phyloP scores from a whole-genome alignment of 2,329 filamentous ascomycete species.

The Graphiopsis chlorocephala region DNA sequence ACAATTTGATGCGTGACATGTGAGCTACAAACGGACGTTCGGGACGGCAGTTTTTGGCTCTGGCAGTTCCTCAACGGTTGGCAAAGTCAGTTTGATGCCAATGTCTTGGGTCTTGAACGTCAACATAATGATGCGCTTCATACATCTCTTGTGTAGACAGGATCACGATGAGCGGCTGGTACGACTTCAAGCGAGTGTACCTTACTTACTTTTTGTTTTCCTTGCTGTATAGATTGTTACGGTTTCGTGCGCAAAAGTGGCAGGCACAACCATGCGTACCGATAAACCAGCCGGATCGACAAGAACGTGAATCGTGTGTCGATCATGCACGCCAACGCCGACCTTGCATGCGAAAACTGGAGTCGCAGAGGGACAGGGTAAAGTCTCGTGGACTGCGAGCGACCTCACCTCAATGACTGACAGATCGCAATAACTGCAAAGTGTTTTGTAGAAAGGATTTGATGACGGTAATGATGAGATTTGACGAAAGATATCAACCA shows the following conservation, averaged over 20 bases:
- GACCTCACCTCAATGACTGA: not conserved
- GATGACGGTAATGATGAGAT: not conserved
- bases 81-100: not conserved
- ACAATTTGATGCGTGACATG: not conserved
- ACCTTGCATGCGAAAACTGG: not conserved
- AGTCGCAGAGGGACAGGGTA: not conserved
- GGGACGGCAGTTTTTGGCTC: not conserved
- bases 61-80: not conserved
- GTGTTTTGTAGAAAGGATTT: not conserved
- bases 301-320: not conserved
- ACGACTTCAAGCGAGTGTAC: too few species aligned
- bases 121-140: not conserved
- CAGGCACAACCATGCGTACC: not conserved
- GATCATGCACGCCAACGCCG: constrained; percentile 2
- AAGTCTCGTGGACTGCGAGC: not conserved
- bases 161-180: too few species aligned
- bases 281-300: not conserved
- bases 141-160: not conserved
- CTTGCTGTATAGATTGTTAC: too few species aligned
- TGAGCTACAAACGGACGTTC: not conserved
- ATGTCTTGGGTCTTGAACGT: not conserved
- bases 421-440: not conserved
- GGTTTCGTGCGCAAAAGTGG: too few species aligned
- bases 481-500: not conserved
- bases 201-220: too few species aligned